Percentiles rank a stretch among this genome's conserved stretches.
Conservation (phyloP, 1,139 yeast genomes). For the Pichia kudriavzevii region DNA sequence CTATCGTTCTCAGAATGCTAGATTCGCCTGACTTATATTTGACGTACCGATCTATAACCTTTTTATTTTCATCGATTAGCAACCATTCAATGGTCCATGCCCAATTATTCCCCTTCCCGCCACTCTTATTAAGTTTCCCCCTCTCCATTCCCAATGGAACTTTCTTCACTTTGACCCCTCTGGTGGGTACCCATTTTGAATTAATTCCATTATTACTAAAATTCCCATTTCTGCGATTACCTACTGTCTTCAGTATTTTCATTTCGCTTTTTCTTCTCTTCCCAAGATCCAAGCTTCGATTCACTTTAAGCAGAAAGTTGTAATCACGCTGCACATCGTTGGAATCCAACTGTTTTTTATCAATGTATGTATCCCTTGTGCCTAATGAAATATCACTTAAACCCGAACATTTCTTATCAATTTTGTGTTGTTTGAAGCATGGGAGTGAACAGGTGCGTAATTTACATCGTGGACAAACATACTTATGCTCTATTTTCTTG, state of each 20-base stretch:
- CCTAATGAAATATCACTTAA: conserved; percentile 34
- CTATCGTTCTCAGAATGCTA: background rate
- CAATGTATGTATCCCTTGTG: conserved; percentile 45
- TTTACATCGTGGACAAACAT: conserved; percentile 81
- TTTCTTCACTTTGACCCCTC: conserved; percentile 42
- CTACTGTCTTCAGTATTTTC: conserved; percentile 11
- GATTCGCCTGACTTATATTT: conserved; percentile 7
- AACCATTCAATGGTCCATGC: conserved; percentile 80
- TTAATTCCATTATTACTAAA: conserved; percentile 25
- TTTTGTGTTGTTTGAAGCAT: conserved; percentile 70
- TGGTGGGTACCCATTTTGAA: conserved; percentile 3
- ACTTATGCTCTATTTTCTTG: conserved; percentile 40
- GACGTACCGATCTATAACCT: conserved; percentile 3
- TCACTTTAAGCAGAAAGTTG: conserved; percentile 59
- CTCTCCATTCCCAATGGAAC: conserved; percentile 78
- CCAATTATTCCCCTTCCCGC: conserved; percentile 36
- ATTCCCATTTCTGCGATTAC: conserved; percentile 9
- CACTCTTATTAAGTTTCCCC: conserved; percentile 57
- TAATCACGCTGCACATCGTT: conserved; percentile 70
- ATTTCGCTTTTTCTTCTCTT: conserved; percentile 35
- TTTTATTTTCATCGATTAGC: conserved; percentile 1
- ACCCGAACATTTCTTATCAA: conserved; percentile 59
- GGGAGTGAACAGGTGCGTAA: conserved; percentile 58
- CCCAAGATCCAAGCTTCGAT: conserved; percentile 47
- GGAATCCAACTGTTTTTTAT: conserved; percentile 37